Evolutionary conservation across 2,329 filamentous ascomycete genomes (phyloP), one percentile per base, ranked within the genome.

Genomic region (Hypoxylon sp.): DNA sequence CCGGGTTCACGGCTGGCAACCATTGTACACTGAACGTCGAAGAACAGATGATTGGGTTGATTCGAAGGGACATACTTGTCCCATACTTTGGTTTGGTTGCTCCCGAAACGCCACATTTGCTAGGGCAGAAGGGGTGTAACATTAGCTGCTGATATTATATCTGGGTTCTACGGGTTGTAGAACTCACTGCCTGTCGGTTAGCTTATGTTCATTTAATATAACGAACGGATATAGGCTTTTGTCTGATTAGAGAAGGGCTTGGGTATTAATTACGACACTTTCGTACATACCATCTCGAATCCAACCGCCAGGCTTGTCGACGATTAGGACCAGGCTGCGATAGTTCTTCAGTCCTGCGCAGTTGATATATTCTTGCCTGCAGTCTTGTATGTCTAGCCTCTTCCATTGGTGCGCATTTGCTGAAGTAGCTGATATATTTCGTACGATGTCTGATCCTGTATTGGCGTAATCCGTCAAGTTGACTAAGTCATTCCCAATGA

Each of bases 11-110:
- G 10, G 1, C 4, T 2, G 4, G 68, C 64, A 20, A 40, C 22
- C 72, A 73, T 70, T 1, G n/a, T 22, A 48, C 72, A 74, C 51
- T 68, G 56, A 1, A 71, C 20, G 20, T 62, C 50, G 57, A 60
- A 74, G 37, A 73, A 72, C 22, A 75, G 48, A 42, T 71, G 64
- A 25, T 74, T 74, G 2, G 65, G 54, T n/a, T 62, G 22, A 8
- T 67, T 31, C 1, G 58, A 13, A 4, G 74, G 73, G 2, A 76
- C 62, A n/a, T 70, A 70, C 11, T 35, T 40, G 40, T 70, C 50
- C 73, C 72, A 76, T 2, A 68, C 42, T 5, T 61, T 31, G 13
- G 50, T 64, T 56, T 73, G 60, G n/a, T 65, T 69, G 4, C 61
- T 46, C 8, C 3, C 40, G 2, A 74, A 68, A 35, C 71, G 67